These are phyloP conservation scores for Grosmannia serpens DNA, from an alignment of 2,329 filamentous ascomycete genomes.

Conservation along the genomic window DNA sequence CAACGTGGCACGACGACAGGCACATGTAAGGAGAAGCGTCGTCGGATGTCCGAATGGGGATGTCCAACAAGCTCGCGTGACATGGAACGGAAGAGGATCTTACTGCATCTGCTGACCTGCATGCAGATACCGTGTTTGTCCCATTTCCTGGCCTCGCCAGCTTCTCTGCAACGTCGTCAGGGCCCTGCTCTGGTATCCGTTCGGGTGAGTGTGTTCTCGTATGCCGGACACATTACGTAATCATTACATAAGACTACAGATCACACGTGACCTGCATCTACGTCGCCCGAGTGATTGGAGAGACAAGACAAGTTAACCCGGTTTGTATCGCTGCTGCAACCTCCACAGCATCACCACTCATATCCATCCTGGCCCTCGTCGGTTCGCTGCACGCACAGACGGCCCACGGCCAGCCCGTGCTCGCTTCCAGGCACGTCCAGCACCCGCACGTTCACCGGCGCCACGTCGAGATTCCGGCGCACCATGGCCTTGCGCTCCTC, in stretches of 20 bases:
- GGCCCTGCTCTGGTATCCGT: constrained; percentile 23
- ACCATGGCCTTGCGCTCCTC: constrained; percentile 5
- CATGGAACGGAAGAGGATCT: no score
- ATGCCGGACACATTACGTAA: no score
- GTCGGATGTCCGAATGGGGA: no score
- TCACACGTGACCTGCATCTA: no score
- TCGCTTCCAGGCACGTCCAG: constrained; percentile 1
- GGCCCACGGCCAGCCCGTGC: background rate
- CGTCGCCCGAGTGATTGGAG: no score
- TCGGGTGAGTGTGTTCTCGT: constrained; percentile 21
- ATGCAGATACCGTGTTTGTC: constrained; percentile 29
- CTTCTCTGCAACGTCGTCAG: constrained; percentile 35
- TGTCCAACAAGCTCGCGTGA: no score
- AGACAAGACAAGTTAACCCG: no score
- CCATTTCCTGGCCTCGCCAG: constrained; percentile 19
- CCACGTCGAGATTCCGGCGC: constrained; percentile 6
- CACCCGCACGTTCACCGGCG: constrained; percentile 8
- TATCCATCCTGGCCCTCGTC: constrained; percentile 8
- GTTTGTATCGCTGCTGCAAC: no score
- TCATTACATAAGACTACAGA: no score
- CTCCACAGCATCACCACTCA: background rate
- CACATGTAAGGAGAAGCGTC: no score
- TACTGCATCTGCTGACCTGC: constrained; percentile 11
- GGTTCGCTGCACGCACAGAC: background rate
- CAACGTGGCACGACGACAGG: no score